Percentiles rank a stretch among this genome's conserved stretches.
Conservation (phyloP, 768 basidiomycete genomes). For the Lentinula lateritia region DNA sequence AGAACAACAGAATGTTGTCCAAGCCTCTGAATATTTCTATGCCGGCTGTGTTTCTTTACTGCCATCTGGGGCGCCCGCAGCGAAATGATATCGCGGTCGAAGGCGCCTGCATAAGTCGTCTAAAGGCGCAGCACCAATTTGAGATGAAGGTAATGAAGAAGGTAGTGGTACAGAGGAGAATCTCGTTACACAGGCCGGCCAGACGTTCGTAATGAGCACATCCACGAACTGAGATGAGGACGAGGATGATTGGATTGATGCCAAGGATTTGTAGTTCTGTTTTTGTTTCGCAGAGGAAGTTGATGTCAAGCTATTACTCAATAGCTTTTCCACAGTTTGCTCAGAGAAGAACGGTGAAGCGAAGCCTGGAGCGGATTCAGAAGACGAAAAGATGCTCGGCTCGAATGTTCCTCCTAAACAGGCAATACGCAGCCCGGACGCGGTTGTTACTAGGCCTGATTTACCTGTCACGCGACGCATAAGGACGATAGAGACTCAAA, state of each 20-base stretch:
- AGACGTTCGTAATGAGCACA: conserved; percentile 75
- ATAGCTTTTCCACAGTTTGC: conserved; percentile 64
- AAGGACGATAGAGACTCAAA: neutral
- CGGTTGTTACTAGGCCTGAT: conserved; percentile 74
- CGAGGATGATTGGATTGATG: conserved; percentile 59
- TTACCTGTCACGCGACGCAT: conserved; percentile 48
- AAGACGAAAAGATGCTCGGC: conserved; percentile 46
- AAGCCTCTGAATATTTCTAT: neutral
- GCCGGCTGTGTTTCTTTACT: conserved; percentile 42
- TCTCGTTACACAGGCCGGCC: conserved; percentile 62
- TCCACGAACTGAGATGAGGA: conserved; percentile 66
- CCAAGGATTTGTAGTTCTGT: conserved; percentile 56
- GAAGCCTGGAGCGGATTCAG: conserved; percentile 72
- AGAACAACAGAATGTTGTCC: conserved; percentile 4
- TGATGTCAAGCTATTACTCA: conserved; percentile 57
- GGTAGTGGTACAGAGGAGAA: conserved; percentile 53
- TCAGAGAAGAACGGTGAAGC: conserved; percentile 69
- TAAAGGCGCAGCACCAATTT: conserved; percentile 47
- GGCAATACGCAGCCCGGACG: conserved; percentile 77
- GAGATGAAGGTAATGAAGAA: conserved; percentile 32
- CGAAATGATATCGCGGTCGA: conserved; percentile 87
- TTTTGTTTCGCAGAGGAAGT: conserved; percentile 42
- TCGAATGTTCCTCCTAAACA: conserved; percentile 81
- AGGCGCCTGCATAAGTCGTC: conserved; percentile 60
- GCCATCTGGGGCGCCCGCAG: conserved; percentile 37